Percentiles rank a stretch among this genome's conserved stretches.
These are phyloP conservation scores for Nothophoma quercina DNA, from an alignment of 2,329 filamentous ascomycete genomes.

Conservation along the genomic window DNA sequence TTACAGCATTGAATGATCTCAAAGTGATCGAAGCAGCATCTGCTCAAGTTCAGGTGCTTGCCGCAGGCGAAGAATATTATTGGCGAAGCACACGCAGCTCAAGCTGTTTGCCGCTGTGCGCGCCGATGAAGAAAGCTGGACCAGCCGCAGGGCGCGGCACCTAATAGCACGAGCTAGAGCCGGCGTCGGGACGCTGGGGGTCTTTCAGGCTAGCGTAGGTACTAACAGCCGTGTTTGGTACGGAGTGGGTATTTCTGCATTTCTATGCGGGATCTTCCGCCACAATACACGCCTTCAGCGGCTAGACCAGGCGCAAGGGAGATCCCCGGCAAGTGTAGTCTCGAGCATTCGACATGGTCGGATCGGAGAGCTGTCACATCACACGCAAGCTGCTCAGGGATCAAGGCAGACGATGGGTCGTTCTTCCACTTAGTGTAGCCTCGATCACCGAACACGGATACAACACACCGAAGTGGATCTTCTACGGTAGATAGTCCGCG, in stretches of 20 bases:
- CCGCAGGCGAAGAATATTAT: conserved; percentile 17
- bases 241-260: conserved; percentile 9
- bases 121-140: conserved; percentile 18
- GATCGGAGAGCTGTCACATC: conserved; percentile 18
- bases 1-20: neutral
- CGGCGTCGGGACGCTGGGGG: conserved; percentile 9
- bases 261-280: conserved; percentile 2
- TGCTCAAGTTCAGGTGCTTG: conserved; percentile 7
- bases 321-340: conserved; percentile 12
- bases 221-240: neutral
- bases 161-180: conserved; percentile 25
- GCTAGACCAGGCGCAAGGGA: conserved; percentile 6
- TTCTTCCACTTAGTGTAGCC: neutral
- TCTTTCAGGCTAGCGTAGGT: conserved; percentile 1
- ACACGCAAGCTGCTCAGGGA: neutral
- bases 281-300: neutral
- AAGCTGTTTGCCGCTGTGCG: conserved; percentile 20
- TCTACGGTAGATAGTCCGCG: neutral
- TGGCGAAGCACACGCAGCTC: conserved; percentile 17
- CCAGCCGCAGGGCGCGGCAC: conserved; percentile 17
- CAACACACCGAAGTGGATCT: conserved; percentile 2
- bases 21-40: neutral
- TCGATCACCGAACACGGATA: neutral
- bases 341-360: conserved; percentile 5
- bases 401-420: conserved; percentile 1